Conservation (phyloP, 2,329 filamentous ascomycete species). For the Penicillium sumatraense region DNA sequence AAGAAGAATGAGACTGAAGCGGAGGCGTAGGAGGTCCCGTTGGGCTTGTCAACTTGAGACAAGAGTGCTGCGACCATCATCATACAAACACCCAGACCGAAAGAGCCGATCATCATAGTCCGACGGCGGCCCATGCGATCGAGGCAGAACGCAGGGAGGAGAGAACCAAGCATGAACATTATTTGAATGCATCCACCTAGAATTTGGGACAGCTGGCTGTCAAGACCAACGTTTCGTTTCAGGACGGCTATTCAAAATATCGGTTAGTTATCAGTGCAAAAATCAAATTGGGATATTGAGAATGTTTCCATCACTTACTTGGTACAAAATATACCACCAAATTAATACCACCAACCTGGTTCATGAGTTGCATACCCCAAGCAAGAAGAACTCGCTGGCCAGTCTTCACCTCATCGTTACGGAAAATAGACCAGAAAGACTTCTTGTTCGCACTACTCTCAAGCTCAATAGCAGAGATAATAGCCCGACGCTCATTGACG, state of each 20-base stretch:
- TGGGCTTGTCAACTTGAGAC: slow-evolving; percentile 14
- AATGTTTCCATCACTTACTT: slow-evolving; percentile 1
- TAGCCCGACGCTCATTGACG: slow-evolving; percentile 9
- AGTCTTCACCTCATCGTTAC: slow-evolving; percentile 46
- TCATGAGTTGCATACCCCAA: slow-evolving; percentile 30
- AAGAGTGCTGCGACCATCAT: slow-evolving; percentile 30
- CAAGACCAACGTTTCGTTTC: slow-evolving; percentile 28
- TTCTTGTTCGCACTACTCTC: slow-evolving; percentile 20
- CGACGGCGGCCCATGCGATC: slow-evolving; percentile 45
- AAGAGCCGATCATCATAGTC: slow-evolving; percentile 41
- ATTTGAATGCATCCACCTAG: slow-evolving; percentile 33
- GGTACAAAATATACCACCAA: slow-evolving; percentile 16
- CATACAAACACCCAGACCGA: slow-evolving; percentile 44
- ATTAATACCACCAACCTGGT: slow-evolving; percentile 17
- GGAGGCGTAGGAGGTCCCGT: slow-evolving; percentile 46
- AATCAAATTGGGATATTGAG: background rate
- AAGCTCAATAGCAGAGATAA: slow-evolving; percentile 11
- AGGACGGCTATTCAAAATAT: slow-evolving; percentile 18
- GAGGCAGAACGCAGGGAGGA: slow-evolving; percentile 52
- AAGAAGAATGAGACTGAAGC: slow-evolving; percentile 58
- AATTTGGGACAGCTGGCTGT: slow-evolving; percentile 27
- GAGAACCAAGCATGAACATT: slow-evolving; percentile 40
- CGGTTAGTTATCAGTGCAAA: background rate
- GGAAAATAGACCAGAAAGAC: slow-evolving; percentile 45
- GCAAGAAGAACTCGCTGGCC: slow-evolving; percentile 51